Conservation (phyloP, 176 grass and related monocot genomes). For the Carex littledalei region DNA sequence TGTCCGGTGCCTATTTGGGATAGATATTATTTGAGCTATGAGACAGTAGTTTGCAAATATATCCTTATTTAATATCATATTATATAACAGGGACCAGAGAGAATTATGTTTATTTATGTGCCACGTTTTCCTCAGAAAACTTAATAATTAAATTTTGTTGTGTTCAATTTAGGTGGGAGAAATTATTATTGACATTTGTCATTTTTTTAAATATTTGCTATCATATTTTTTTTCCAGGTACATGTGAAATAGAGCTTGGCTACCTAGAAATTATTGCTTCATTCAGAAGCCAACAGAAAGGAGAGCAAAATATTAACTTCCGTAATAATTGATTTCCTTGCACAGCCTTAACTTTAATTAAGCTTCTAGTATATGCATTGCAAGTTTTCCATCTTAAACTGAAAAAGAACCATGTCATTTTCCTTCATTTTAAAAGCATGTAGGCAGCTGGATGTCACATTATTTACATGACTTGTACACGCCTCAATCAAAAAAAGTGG, state of each 20-base stretch:
- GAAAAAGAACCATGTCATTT: background rate
- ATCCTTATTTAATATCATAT: background rate
- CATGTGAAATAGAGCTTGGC: background rate
- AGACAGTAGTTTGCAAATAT: background rate
- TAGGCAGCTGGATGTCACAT: slow-evolving; percentile 2
- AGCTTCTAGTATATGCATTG: background rate
- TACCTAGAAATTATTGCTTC: background rate
- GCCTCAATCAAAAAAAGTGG: background rate
- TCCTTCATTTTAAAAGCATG: background rate
- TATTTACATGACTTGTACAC: background rate
- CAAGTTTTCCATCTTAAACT: background rate
- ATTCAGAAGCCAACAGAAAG: background rate
- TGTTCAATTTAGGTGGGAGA: background rate
- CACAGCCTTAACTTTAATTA: background rate
- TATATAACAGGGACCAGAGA: background rate
- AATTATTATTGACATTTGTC: background rate
- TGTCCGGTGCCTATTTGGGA: no score
- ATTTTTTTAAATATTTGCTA: background rate
- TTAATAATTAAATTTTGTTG: background rate
- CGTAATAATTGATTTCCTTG: background rate
- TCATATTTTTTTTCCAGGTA: background rate
- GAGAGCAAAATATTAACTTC: background rate
- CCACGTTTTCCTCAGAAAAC: background rate
- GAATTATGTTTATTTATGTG: background rate
- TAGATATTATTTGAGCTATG: no score